A percentile compares a stretch with the other conserved stretches of the same genome.
phyloP scores from a whole-genome alignment of 768 basidiomycete species.

The Tylopilus plumbeoviolaceoides region DNA sequence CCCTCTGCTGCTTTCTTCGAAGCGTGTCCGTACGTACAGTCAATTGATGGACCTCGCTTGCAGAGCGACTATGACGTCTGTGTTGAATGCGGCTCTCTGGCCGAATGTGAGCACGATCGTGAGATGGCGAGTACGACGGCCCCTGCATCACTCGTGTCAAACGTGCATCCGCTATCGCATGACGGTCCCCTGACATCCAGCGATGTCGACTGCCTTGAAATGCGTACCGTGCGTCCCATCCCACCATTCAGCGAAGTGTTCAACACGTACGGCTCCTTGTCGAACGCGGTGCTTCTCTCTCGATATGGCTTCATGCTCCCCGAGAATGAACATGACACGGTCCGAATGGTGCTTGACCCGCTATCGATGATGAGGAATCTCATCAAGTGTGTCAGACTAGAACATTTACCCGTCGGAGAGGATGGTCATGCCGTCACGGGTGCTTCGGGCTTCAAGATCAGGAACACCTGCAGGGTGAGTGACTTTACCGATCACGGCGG shows the following conservation, averaged over 20 bases:
- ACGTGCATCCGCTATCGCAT: slow-evolving; percentile 11
- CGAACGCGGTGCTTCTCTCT: slow-evolving; percentile 61
- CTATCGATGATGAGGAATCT: slow-evolving; percentile 11
- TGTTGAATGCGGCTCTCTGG: slow-evolving; percentile 61
- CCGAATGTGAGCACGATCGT: slow-evolving; percentile 64
- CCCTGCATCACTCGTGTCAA: neutral
- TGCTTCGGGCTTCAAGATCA: slow-evolving; percentile 12
- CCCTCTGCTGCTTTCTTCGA: neutral
- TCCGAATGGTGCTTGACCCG: slow-evolving; percentile 33
- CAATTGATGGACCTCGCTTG: slow-evolving; percentile 12
- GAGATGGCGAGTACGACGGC: slow-evolving; percentile 14
- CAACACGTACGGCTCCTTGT: slow-evolving; percentile 72
- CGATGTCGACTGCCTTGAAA: slow-evolving; percentile 51
- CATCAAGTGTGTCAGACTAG: slow-evolving; percentile 11
- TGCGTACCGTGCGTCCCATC: slow-evolving; percentile 59
- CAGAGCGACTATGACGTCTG: slow-evolving; percentile 77
- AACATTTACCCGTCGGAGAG: neutral
- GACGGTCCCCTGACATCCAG: slow-evolving; percentile 6
- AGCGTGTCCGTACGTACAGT: slow-evolving; percentile 1
- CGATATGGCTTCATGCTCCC: slow-evolving; percentile 77
- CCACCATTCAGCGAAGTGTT: slow-evolving; percentile 54
- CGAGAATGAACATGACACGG: slow-evolving; percentile 62
- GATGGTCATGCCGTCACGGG: slow-evolving; percentile 17
- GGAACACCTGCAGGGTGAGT: slow-evolving; percentile 27
- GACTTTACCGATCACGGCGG: slow-evolving; percentile 23